These are phyloP conservation scores for Licmophora abbreviata DNA, from an alignment of 108 stramenopile species.

Conservation along the genomic window DNA sequence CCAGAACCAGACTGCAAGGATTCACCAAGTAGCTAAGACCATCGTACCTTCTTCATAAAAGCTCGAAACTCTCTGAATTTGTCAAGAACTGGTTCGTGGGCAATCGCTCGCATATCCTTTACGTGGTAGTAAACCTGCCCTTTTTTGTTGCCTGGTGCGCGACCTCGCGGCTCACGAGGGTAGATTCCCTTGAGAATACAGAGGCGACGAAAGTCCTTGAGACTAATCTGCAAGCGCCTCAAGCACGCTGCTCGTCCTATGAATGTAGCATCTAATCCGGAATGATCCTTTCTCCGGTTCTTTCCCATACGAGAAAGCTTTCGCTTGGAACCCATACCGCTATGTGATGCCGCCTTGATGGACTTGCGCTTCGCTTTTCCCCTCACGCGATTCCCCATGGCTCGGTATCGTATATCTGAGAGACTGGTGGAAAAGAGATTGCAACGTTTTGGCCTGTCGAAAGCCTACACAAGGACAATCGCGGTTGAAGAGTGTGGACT, in stretches of 20 bases:
- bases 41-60: conserved; percentile 88
- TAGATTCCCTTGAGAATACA: conserved; percentile 99
- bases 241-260: conserved; percentile 87
- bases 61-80: conserved; percentile 95
- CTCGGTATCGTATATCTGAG: background rate
- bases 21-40: background rate
- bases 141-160: conserved; percentile 84
- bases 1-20: background rate
- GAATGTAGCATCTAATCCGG: conserved; percentile 93
- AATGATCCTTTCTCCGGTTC: conserved; percentile 82
- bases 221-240: conserved; percentile 87
- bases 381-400: conserved; percentile 85
- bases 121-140: conserved; percentile 95
- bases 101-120: conserved; percentile 92
- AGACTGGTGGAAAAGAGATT: too few relatives aligned
- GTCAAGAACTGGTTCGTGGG: conserved; percentile 95
- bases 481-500: too few relatives aligned
- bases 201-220: conserved; percentile 97
- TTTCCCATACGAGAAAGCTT: conserved; percentile 97
- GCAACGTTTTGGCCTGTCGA: too few relatives aligned
- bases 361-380: conserved; percentile 80
- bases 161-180: conserved; percentile 88
- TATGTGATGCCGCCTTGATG: conserved; percentile 84
- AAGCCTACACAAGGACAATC: too few relatives aligned
- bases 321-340: conserved; percentile 85